Percentiles rank a stretch among this genome's conserved stretches.
These are phyloP conservation scores for Pichia sp. DNA, from an alignment of 1,139 yeast species.

Conservation along the genomic window DNA sequence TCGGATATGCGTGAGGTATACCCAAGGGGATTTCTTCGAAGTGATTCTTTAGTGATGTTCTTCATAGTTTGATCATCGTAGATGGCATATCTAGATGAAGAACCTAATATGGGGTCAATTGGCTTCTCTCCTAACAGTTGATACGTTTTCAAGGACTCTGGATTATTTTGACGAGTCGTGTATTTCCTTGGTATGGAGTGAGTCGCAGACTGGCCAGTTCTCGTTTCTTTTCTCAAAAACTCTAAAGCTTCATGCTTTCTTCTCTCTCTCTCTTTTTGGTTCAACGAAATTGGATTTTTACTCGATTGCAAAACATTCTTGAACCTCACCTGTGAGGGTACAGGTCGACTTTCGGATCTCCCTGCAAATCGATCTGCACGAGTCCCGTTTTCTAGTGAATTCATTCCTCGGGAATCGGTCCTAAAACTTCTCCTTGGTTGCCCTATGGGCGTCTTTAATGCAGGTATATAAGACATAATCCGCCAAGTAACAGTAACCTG, in stretches of 20 bases:
- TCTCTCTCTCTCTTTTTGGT: slow-evolving; percentile 17
- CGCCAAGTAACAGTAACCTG: neutral
- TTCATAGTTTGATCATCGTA: slow-evolving; percentile 21
- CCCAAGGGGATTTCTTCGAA: slow-evolving; percentile 10
- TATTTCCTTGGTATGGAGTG: neutral
- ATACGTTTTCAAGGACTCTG: slow-evolving; percentile 20
- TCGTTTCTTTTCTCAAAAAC: slow-evolving; percentile 12
- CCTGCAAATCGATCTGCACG: neutral
- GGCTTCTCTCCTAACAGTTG: slow-evolving; percentile 30
- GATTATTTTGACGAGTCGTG: neutral
- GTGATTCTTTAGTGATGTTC: slow-evolving; percentile 19
- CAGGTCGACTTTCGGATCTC: neutral
- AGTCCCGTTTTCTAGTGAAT: neutral
- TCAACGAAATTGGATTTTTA: slow-evolving; percentile 11
- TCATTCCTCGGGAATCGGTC: neutral
- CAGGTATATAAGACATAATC: slow-evolving; percentile 13
- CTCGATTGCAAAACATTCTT: neutral
- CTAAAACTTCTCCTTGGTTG: neutral
- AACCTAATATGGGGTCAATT: slow-evolving; percentile 18
- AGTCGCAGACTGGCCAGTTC: neutral
- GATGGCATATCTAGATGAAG: slow-evolving; percentile 13
- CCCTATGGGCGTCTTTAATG: slow-evolving; percentile 1
- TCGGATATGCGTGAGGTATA: neutral
- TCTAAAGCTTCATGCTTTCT: slow-evolving; percentile 18
- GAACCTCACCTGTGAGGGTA: slow-evolving; percentile 9